Conservation (phyloP, 1,284 basidiomycete genomes). For the Boletus subluridellus region DNA sequence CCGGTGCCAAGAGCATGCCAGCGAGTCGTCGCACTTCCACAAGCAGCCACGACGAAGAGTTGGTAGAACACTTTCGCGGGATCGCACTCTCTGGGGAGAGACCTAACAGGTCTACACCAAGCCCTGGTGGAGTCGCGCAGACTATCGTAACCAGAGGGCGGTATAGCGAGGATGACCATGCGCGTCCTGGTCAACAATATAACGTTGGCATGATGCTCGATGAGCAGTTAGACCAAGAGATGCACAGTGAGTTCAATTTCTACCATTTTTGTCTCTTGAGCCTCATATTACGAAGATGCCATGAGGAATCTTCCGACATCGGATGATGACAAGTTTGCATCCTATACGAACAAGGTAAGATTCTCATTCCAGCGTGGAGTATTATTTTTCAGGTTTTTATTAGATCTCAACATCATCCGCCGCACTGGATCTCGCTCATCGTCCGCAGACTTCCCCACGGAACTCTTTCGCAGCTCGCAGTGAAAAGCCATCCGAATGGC, state of each 20-base stretch:
- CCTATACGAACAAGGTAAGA: conserved; percentile 65
- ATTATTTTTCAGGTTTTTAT: conserved; percentile 2
- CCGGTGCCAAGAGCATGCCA: conserved; percentile 83
- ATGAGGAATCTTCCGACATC: conserved; percentile 89
- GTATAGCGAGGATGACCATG: conserved; percentile 52
- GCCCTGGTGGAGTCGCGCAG: conserved; percentile 45
- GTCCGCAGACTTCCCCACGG: conserved; percentile 77
- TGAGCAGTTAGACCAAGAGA: conserved; percentile 85
- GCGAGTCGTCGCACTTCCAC: conserved; percentile 80
- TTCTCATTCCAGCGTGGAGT: conserved; percentile 7
- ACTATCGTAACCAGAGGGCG: conserved; percentile 50
- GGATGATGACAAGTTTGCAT: conserved; percentile 82
- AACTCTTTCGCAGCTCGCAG: conserved; percentile 55
- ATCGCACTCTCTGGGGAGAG: conserved; percentile 62
- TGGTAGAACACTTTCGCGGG: conserved; percentile 69
- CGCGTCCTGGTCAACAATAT: conserved; percentile 56
- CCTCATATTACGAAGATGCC: conserved; percentile 57
- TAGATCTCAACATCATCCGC: conserved; percentile 87
- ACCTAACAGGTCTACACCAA: conserved; percentile 51
- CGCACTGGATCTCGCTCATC: conserved; percentile 87
- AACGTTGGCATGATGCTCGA: conserved; percentile 86
- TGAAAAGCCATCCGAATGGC: conserved; percentile 89
- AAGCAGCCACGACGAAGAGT: conserved; percentile 74
- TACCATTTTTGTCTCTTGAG: conserved; percentile 5
- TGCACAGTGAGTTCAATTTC: conserved; percentile 67